A percentile compares a stretch with the other conserved stretches of the same genome.
These are phyloP conservation scores for Bryoerythrophyllum caledonicum DNA, from an alignment of 225 moss, liverwort and hornwort genomes.

Conservation along the genomic window DNA sequence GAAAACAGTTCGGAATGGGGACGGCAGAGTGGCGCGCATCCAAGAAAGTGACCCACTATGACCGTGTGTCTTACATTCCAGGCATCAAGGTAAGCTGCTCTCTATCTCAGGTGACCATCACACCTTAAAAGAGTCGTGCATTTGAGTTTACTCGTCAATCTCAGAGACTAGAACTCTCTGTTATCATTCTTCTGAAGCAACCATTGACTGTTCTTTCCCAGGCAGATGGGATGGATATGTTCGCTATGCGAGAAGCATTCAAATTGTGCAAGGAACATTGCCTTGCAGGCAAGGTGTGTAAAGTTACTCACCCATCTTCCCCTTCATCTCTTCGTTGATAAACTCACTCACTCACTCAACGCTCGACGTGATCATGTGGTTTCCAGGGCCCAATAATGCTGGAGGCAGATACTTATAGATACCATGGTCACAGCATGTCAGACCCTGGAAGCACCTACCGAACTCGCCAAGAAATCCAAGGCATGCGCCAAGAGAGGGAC, in stretches of 20 bases:
- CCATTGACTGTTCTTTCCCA: conserved; percentile 18
- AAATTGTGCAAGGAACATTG: conserved; percentile 82
- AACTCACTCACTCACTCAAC: too few relatives aligned
- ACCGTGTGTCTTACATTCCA: conserved; percentile 77
- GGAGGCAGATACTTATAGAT: conserved; percentile 95
- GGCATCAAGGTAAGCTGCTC: conserved; percentile 74
- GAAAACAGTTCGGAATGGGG: conserved; percentile 92
- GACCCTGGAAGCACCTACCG: conserved; percentile 97
- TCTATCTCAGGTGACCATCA: background rate
- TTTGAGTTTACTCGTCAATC: background rate
- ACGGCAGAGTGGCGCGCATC: conserved; percentile 92
- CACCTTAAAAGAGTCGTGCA: background rate
- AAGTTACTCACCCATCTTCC: background rate
- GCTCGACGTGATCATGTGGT: too few relatives aligned
- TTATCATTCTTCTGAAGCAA: background rate
- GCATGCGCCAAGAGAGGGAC: conserved; percentile 77
- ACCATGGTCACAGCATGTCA: conserved; percentile 99
- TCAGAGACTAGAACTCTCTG: background rate
- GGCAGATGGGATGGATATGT: conserved; percentile 96
- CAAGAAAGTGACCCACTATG: conserved; percentile 80
- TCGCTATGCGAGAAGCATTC: conserved; percentile 79
- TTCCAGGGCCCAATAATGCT: conserved; percentile 90
- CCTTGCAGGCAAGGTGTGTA: conserved; percentile 83
- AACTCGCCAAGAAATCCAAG: conserved; percentile 78
- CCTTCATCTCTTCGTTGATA: background rate